Evolutionary conservation across 2,329 filamentous ascomycete genomes (phyloP).

Genomic region (Aspergillus vadensis): DNA sequence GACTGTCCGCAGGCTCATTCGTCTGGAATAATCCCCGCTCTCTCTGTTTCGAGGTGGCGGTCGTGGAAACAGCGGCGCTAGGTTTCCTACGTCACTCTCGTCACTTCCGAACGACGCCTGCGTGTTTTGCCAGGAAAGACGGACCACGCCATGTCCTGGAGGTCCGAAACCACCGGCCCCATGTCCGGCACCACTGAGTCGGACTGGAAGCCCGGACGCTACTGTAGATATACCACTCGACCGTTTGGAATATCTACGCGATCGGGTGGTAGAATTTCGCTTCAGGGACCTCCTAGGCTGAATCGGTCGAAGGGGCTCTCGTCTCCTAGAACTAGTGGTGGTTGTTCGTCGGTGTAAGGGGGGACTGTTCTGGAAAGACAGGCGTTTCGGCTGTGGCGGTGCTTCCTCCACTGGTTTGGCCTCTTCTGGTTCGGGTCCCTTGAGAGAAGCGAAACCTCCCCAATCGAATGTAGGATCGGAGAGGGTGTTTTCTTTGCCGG

Average conservation of each 20-base stretch:
- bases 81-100: slow-evolving; percentile 38
- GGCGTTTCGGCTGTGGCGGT: slow-evolving; percentile 28
- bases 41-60: slow-evolving; percentile 32
- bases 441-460: slow-evolving; percentile 28
- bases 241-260: slow-evolving; percentile 40
- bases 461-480: slow-evolving; percentile 35
- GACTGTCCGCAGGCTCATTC: slow-evolving; percentile 34
- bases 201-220: slow-evolving; percentile 41
- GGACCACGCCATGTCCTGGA: slow-evolving; percentile 36
- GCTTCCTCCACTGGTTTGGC: slow-evolving; percentile 23
- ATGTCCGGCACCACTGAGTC: slow-evolving; percentile 46
- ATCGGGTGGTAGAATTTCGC: slow-evolving; percentile 37
- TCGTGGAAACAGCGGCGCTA: slow-evolving; percentile 40
- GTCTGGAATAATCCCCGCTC: slow-evolving; percentile 33
- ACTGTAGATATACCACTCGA: slow-evolving; percentile 43
- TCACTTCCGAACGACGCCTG: slow-evolving; percentile 37
- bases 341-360: slow-evolving; percentile 31
- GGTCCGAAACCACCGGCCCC: slow-evolving; percentile 44
- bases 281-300: slow-evolving; percentile 40
- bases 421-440: slow-evolving; percentile 25
- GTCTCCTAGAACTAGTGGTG: slow-evolving; percentile 32
- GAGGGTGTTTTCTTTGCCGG: slow-evolving; percentile 28
- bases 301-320: slow-evolving; percentile 40
- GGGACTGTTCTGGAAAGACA: slow-evolving; percentile 34
- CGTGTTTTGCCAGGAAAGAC: slow-evolving; percentile 43